These are phyloP conservation scores for Kazachstania taianensis DNA, from an alignment of 805 yeast genomes.

Conservation along the genomic window DNA sequence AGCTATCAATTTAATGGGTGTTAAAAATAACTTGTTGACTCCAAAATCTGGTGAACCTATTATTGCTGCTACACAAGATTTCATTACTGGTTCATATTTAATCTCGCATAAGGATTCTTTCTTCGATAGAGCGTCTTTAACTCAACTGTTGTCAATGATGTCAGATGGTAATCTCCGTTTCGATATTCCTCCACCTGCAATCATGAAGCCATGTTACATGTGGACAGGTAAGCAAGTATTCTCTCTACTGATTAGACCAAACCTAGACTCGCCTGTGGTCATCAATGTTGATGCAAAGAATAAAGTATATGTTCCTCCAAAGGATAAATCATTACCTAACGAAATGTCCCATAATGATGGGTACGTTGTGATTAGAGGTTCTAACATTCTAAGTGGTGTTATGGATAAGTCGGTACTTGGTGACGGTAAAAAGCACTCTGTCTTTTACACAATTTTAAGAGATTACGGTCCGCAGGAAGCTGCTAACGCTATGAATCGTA, in stretches of 20 bases:
- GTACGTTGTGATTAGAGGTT: slow-evolving; percentile 79
- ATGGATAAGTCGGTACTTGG: slow-evolving; percentile 96
- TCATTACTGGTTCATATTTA: slow-evolving; percentile 90
- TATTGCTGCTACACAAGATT: slow-evolving; percentile 99
- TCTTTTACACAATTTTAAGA: slow-evolving; percentile 86
- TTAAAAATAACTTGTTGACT: slow-evolving; percentile 84
- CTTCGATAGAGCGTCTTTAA: slow-evolving; percentile 75
- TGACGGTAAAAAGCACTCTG: slow-evolving; percentile 96
- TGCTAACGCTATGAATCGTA: slow-evolving; percentile 91
- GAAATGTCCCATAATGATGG: slow-evolving; percentile 99
- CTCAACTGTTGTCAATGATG: slow-evolving; percentile 88
- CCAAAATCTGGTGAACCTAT: slow-evolving; percentile 99
- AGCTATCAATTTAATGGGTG: slow-evolving; percentile 98
- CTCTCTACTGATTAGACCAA: slow-evolving; percentile 78
- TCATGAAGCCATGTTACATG: slow-evolving; percentile 73
- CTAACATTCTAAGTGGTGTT: slow-evolving; percentile 80
- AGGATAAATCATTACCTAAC: slow-evolving; percentile 50
- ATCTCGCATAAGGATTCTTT: slow-evolving; percentile 91
- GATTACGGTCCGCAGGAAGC: slow-evolving; percentile 97
- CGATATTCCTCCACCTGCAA: slow-evolving; percentile 92
- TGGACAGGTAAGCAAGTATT: slow-evolving; percentile 99
- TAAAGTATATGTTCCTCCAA: slow-evolving; percentile 79
- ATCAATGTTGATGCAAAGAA: slow-evolving; percentile 92
- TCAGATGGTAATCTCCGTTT: slow-evolving; percentile 81
- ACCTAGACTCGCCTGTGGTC: slow-evolving; percentile 59